phyloP scores from a whole-genome alignment of 1,284 basidiomycete species.

The Xanthoconium separans region DNA sequence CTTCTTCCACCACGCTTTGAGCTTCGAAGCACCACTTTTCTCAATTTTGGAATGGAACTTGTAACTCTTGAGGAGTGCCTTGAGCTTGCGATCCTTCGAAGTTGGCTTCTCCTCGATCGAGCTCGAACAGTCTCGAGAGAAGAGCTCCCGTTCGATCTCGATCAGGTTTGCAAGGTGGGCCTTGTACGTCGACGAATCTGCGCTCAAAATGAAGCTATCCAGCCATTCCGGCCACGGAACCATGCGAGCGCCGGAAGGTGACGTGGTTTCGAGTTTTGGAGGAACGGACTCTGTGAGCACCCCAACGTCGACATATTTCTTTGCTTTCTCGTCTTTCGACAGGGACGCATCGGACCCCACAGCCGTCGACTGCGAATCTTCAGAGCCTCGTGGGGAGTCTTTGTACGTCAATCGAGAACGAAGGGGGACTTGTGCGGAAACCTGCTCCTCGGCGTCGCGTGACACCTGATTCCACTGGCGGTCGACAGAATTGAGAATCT shows the following conservation, averaged over 20 bases:
- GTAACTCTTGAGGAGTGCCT: slow-evolving; percentile 39
- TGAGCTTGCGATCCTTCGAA: slow-evolving; percentile 35
- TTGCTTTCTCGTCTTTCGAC: slow-evolving; percentile 19
- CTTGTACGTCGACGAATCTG: slow-evolving; percentile 37
- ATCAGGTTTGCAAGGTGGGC: slow-evolving; percentile 37
- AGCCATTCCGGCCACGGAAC: slow-evolving; percentile 42
- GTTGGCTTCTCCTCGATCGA: slow-evolving; percentile 32
- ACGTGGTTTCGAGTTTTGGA: slow-evolving; percentile 22
- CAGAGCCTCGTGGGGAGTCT: slow-evolving; percentile 44
- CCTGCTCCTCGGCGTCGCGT: slow-evolving; percentile 43
- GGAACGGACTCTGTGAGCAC: slow-evolving; percentile 24
- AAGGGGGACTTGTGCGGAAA: slow-evolving; percentile 15
- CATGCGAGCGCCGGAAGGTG: slow-evolving; percentile 24
- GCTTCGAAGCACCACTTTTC: slow-evolving; percentile 41
- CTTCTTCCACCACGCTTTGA: slow-evolving; percentile 64
- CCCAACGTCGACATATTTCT: slow-evolving; percentile 22
- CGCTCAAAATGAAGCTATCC: slow-evolving; percentile 33
- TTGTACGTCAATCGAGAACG: slow-evolving; percentile 31
- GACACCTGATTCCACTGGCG: slow-evolving; percentile 41
- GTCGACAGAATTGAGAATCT: slow-evolving; percentile 40
- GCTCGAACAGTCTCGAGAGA: slow-evolving; percentile 26
- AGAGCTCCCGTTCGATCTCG: slow-evolving; percentile 39
- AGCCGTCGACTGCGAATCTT: slow-evolving; percentile 54
- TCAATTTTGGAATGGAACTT: slow-evolving; percentile 37
- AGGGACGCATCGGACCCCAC: slow-evolving; percentile 31